Evolutionary conservation across 176 grass and related monocot species (phyloP), one percentile per base, ranked within the genome.

Genomic region (Tillandsia leiboldiana): DNA sequence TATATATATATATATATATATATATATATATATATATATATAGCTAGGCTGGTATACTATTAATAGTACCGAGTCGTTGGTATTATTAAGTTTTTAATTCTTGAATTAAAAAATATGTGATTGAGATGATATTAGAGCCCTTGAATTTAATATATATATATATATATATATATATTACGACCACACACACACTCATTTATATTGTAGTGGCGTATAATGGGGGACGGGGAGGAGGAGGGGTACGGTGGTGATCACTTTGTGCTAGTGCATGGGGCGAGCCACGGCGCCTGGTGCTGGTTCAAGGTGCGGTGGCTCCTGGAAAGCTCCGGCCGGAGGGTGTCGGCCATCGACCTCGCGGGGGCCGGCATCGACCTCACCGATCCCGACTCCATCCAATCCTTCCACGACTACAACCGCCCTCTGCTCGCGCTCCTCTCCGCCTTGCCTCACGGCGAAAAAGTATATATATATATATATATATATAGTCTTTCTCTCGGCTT

Each of bases 201-300:
- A 20, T 20, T 3, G 11, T 12, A 56, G 1, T 0, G 0, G 11
- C 3, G n/a, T 5, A 1, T 14, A 56, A 56, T 56, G 53, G 53
- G 11, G 4, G 53, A 56, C 12, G 0, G 20, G 20, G 20, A 20
- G 0, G 11, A 56, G 10, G 3, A 28, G 27, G 27, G 27, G 28
- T 29, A 20, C 20, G 20, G 28, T 29, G 28, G 12, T 56, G 77
- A 88, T 48, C 79, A 83, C 57, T 80, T 77, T 1, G 72, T 85
- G 2, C 79, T 90, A 0, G 87, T 85, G 69, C 87, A 90, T 67
- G 87, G 87, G 0, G 83, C 48, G 15, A 65, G 79, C 49, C 83
- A 85, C 8, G 87, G 83, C 15, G 82, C 65, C 42, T 90, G 87
- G 87, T 85, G 82, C 58, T 83, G 83, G 87, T 83, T 80, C 69